phyloP scores from a whole-genome alignment of 148 eudicot species.

The Salicornia ramosissima region DNA sequence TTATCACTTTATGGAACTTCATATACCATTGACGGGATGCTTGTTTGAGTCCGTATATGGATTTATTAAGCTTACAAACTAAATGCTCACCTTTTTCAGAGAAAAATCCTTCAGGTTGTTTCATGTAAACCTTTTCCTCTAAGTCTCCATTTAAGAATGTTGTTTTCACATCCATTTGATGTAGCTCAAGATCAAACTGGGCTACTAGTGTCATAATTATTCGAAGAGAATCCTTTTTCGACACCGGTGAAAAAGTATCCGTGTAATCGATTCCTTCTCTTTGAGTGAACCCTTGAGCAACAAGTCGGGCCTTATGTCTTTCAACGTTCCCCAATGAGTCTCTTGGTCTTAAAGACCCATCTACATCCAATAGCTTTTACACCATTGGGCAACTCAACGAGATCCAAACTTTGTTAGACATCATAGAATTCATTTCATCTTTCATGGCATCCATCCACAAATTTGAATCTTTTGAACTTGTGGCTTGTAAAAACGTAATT shows the following conservation, averaged over 20 bases:
- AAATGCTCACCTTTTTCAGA: too few relatives aligned
- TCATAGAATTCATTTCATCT: conserved; percentile 11
- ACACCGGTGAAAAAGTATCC: conserved; percentile 3
- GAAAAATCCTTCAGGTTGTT: too few relatives aligned
- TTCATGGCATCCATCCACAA: background rate
- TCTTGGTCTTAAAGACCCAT: conserved; percentile 17
- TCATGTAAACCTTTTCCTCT: too few relatives aligned
- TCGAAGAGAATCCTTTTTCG: background rate
- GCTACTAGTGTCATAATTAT: background rate
- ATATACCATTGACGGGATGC: background rate
- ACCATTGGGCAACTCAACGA: conserved; percentile 6
- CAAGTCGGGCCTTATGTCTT: background rate
- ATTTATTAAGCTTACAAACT: background rate
- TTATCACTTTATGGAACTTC: background rate
- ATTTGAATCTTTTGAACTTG: background rate
- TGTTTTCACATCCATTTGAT: too few relatives aligned
- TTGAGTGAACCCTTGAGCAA: conserved; percentile 18
- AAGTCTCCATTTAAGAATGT: too few relatives aligned
- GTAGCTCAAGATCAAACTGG: too few relatives aligned
- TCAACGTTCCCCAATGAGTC: background rate
- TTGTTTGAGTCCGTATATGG: background rate
- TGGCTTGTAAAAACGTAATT: too few relatives aligned
- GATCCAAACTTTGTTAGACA: conserved; percentile 7
- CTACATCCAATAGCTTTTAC: conserved; percentile 13
- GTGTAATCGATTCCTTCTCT: conserved; percentile 8